Evolutionary conservation across 2,329 filamentous ascomycete genomes (phyloP), one percentile per base, ranked within the genome.

Genomic region (Diplodia intermedia): DNA sequence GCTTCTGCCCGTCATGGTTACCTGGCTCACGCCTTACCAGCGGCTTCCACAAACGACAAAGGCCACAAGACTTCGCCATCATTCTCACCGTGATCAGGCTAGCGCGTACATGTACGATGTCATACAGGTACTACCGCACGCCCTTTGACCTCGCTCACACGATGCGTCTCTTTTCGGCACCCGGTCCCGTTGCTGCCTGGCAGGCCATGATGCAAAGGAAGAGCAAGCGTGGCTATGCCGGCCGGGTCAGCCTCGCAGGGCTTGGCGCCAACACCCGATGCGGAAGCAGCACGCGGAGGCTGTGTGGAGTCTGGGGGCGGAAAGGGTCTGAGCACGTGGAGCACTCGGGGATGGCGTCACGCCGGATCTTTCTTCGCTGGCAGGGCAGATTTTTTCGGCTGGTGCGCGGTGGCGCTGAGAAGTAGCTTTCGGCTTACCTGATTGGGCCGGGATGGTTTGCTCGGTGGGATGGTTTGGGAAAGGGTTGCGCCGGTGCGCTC

Each of bases 291-390:
- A 47, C 43, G n/a, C 43, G 43, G n/a, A 47, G 50, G 50, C 50
- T 53, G 50, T 53, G 50, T 53, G 50, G 12, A 12, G 50, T 47
- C 33, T 47, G 43, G 43, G 43, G 43, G 43, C 43, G 43, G 43
- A 15, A 18, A 31, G 50, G 50, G 14, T 53, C 50, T 26, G 4
- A 31, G 50, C 50, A 53, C 50, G 50, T 53, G 50, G 50, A 31
- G 15, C 11, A 1, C 14, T 11, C 9, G 14, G 29, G 14, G 49
- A 31, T 53, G 50, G 50, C 29, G 50, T 26, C 23, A 47, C n/a
- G 18, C 18, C 43, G 43, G 15, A n/a, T 47, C 0, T 8, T 36
- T 36, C 33, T 36, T 36, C 33, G 33, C 23, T 29, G 50, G 50
- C 20, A 53, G 50, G 50, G 50, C 20, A 53, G 50, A 53, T 18